phyloP scores from a whole-genome alignment of 768 basidiomycete genomes.

The Naganishia vishniacii region DNA sequence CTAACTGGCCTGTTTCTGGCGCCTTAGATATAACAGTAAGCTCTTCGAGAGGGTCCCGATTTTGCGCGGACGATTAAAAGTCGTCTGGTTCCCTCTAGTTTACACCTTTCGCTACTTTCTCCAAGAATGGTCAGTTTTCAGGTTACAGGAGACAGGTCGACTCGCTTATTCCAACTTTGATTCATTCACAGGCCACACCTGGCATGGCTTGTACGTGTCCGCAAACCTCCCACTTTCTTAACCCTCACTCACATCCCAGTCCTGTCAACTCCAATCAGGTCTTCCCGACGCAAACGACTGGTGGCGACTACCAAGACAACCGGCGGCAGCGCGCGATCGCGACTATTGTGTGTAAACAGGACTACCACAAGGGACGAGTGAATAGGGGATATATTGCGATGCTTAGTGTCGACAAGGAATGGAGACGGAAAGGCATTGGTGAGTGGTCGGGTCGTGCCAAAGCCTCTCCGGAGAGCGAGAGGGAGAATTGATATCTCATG shows the following conservation, averaged over 20 bases:
- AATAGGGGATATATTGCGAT: constrained; percentile 97
- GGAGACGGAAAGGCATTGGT: constrained; percentile 90
- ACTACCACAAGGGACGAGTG: constrained; percentile 62
- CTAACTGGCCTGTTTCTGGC: neutral
- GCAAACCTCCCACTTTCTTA: neutral
- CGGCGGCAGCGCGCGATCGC: constrained; percentile 61
- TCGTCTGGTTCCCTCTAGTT: no score
- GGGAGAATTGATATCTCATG: constrained; percentile 34
- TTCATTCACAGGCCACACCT: constrained; percentile 88
- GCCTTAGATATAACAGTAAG: constrained; percentile 39
- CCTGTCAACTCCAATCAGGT: neutral
- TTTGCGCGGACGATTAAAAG: no score
- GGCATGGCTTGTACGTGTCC: constrained; percentile 58
- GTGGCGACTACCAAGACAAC: constrained; percentile 46
- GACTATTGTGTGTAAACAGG: constrained; percentile 95
- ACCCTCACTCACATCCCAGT: neutral
- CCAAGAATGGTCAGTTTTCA: constrained; percentile 72
- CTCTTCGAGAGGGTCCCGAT: no score
- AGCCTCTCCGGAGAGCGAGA: constrained; percentile 40
- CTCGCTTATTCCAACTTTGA: no score
- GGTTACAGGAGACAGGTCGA: no score
- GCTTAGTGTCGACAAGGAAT: constrained; percentile 79
- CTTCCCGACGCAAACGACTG: constrained; percentile 54
- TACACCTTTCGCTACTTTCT: constrained; percentile 97
- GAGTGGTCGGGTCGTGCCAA: constrained; percentile 49